Conservation (phyloP, 768 basidiomycete genomes). For the Pleurotus tuber-regium region DNA sequence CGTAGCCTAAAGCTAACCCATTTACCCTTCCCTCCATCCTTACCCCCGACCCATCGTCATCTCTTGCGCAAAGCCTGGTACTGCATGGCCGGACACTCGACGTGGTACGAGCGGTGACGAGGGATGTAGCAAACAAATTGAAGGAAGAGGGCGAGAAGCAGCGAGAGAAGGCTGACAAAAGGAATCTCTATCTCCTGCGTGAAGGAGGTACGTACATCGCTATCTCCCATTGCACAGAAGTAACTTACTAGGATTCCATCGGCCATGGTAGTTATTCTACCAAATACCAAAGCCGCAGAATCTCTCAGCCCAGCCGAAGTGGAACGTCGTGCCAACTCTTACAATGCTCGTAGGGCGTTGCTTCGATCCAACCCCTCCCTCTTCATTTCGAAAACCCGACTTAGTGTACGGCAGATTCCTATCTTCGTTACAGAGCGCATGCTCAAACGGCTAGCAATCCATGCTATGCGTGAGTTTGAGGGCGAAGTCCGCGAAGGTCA, state of each 20-base stretch:
- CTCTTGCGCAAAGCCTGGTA: constrained; percentile 78
- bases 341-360: constrained; percentile 78
- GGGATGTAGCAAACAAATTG: constrained; percentile 84
- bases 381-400: constrained; percentile 91
- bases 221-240: not conserved
- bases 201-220: constrained; percentile 86
- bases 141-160: constrained; percentile 85
- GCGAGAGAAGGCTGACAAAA: constrained; percentile 88
- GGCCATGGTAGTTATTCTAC: constrained; percentile 73
- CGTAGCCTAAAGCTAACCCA: constrained; percentile 72
- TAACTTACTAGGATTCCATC: constrained; percentile 10
- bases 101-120: constrained; percentile 84
- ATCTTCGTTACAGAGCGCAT: constrained; percentile 86
- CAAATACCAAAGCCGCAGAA: constrained; percentile 78
- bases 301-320: constrained; percentile 71
- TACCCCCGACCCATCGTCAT: constrained; percentile 89
- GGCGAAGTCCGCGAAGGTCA: constrained; percentile 64
- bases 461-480: constrained; percentile 79
- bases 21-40: constrained; percentile 87
- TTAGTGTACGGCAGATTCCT: constrained; percentile 92
- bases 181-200: constrained; percentile 92
- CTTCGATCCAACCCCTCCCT: constrained; percentile 91
- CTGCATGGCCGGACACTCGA: constrained; percentile 92
- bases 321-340: constrained; percentile 82
- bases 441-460: constrained; percentile 82